These are phyloP conservation scores for Aspergillus candidus DNA, from an alignment of 2,329 filamentous ascomycete genomes.

Conservation along the genomic window DNA sequence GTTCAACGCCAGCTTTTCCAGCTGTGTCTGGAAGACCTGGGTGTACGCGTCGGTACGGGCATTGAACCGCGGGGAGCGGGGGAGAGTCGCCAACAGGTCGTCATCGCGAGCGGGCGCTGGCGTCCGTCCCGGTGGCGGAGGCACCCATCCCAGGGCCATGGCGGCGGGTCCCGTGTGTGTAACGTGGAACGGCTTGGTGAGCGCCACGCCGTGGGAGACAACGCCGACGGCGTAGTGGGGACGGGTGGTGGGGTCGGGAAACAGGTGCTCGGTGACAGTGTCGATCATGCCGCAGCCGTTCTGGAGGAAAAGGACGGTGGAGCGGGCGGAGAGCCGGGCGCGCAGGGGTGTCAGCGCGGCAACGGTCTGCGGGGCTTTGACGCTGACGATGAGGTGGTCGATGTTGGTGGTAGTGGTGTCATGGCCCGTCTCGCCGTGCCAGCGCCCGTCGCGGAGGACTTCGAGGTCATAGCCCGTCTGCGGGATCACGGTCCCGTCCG, in stretches of 20 bases:
- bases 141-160: slow-evolving; percentile 50
- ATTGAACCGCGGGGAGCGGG: slow-evolving; percentile 56
- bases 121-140: slow-evolving; percentile 13
- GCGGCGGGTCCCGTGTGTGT: slow-evolving; percentile 56
- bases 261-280: slow-evolving; percentile 63
- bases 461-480: too few species aligned
- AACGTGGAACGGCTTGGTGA: slow-evolving; percentile 46
- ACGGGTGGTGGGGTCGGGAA: slow-evolving; percentile 57
- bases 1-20: slow-evolving; percentile 71
- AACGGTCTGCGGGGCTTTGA: slow-evolving; percentile 66
- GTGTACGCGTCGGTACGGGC: slow-evolving; percentile 54
- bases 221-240: slow-evolving; percentile 74
- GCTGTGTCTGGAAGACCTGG: slow-evolving; percentile 64
- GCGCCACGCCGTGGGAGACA: slow-evolving; percentile 53
- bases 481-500: too few species aligned
- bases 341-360: slow-evolving; percentile 60
- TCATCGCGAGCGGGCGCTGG: slow-evolving; percentile 15
- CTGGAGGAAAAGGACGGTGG: slow-evolving; percentile 69
- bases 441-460: too few species aligned
- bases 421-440: too few species aligned
- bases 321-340: slow-evolving; percentile 59
- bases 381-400: slow-evolving; percentile 55
- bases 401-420: too few species aligned
- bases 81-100: slow-evolving; percentile 56
- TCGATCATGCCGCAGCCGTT: slow-evolving; percentile 83